phyloP scores from a whole-genome alignment of 306 rosid genomes.

The Acacia crassicarpa region DNA sequence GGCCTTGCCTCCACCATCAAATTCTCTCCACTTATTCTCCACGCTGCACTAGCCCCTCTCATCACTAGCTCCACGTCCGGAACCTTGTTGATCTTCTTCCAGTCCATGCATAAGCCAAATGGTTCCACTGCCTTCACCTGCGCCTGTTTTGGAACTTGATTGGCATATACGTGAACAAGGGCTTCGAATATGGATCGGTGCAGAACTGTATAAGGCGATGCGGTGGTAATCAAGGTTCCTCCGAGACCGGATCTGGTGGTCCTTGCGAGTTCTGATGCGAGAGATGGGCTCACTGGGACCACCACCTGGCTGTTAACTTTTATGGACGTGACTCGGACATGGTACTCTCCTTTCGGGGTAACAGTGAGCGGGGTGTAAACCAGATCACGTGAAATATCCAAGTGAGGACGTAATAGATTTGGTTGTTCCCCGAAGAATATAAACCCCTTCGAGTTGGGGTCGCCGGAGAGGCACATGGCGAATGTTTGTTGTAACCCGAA shows the following conservation, averaged over 20 bases:
- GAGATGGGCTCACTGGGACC: slow-evolving; percentile 16
- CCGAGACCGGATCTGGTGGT: not conserved
- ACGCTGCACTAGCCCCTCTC: slow-evolving; percentile 23
- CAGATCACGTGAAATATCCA: slow-evolving; percentile 33
- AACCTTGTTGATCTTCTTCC: not conserved
- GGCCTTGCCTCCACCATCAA: slow-evolving; percentile 35
- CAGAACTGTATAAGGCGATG: slow-evolving; percentile 44
- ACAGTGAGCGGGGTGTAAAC: slow-evolving; percentile 42
- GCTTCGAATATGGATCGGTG: slow-evolving; percentile 37
- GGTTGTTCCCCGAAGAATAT: slow-evolving; percentile 50
- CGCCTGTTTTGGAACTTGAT: slow-evolving; percentile 16
- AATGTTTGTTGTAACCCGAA: slow-evolving; percentile 50
- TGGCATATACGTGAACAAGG: slow-evolving; percentile 24
- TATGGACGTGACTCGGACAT: slow-evolving; percentile 32
- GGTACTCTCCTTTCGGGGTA: slow-evolving; percentile 47
- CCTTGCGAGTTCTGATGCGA: not conserved
- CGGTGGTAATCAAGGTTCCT: slow-evolving; percentile 45
- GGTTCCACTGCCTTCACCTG: slow-evolving; percentile 45
- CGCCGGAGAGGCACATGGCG: slow-evolving; percentile 46
- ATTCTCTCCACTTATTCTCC: slow-evolving; percentile 49
- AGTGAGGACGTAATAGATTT: not conserved
- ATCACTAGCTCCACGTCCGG: slow-evolving; percentile 47
- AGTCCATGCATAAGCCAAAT: slow-evolving; percentile 48
- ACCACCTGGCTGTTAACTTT: slow-evolving; percentile 40
- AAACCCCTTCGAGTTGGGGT: slow-evolving; percentile 22